Percentiles rank a stretch among this genome's conserved stretches.
Conservation (phyloP, 2,329 filamentous ascomycete genomes). For the Penicillium sclerotigenum region DNA sequence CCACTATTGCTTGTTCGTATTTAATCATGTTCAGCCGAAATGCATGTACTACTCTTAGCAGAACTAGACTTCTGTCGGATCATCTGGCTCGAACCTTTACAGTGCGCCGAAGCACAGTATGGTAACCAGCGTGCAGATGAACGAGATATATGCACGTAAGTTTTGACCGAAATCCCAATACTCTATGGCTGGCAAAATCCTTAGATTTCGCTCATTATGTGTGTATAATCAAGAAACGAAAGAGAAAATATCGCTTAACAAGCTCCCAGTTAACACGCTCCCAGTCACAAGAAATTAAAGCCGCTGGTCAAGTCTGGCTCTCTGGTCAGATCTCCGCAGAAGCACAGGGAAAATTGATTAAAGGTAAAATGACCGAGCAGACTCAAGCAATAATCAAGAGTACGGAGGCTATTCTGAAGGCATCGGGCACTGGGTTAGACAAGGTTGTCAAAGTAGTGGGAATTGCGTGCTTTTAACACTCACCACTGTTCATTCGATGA, state of each 20-base stretch:
- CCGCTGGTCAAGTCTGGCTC: slow-evolving; percentile 60
- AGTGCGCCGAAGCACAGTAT: background rate
- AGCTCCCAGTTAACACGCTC: background rate
- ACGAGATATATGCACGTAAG: slow-evolving; percentile 1
- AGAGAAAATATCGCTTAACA: background rate
- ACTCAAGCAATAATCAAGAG: slow-evolving; percentile 56
- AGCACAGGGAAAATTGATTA: slow-evolving; percentile 53
- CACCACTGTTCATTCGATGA: background rate
- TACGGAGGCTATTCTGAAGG: slow-evolving; percentile 70
- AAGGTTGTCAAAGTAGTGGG: slow-evolving; percentile 76
- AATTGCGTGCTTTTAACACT: background rate
- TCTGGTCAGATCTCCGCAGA: slow-evolving; percentile 69
- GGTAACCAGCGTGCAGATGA: background rate
- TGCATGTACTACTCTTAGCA: background rate
- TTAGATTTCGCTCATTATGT: slow-evolving; percentile 3
- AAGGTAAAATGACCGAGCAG: slow-evolving; percentile 38
- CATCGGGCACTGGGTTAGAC: slow-evolving; percentile 67
- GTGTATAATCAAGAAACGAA: background rate
- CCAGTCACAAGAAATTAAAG: slow-evolving; percentile 49
- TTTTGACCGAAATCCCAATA: background rate
- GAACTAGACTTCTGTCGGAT: background rate
- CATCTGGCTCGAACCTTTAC: background rate
- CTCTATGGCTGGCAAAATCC: background rate
- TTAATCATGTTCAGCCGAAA: background rate
- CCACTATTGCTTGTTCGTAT: background rate